Base-by-base conservation (phyloP, 2,329 filamentous ascomycete species). In the Diplodia scrobiculata region DNA sequence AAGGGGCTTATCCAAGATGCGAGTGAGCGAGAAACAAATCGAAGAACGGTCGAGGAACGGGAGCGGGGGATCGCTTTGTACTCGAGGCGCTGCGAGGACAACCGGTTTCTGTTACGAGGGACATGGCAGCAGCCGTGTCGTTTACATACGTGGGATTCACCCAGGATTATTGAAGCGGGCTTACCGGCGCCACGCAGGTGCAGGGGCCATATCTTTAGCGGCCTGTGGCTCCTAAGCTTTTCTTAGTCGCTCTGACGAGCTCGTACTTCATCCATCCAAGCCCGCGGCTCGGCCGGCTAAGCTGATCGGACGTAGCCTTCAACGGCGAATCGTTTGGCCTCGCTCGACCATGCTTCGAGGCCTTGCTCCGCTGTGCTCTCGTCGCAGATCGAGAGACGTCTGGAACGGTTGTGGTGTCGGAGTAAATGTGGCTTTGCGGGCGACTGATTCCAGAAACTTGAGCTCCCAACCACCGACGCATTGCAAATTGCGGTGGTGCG, bases 121-220 rank as follows among this genome's bases (percentile, higher is more conserved):
- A 19, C 36, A 50, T 21, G 29, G 45, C 21, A 45, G 36, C 36
- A 59, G 54, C 36, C 21, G 53, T 25, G 58, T 62, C 58, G 48
- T 47, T 62, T 62, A 62, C 58, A 62, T 62, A 62, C 45, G 58
- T 62, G 58, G 58, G 58, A 62, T 62, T 62, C 41, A 36, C 21
- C 58, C 41, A 62, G 58, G 58, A 62, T 62, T 62, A 62, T 51
- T 62, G 58, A 62, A 50, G 45, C 58, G 58, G 58, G 58, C 58
- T 62, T 62, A 62, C 58, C 45, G 58, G 58, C 58, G 58, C 58
- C 58, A 50, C 45, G 45, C 41, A 62, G 41, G 58, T 62, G 58
- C 58, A 62, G 58, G 58, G 58, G 58, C 27, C 58, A n/a, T 62
- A 62, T 50, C 58, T 62, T 45, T 62, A 62, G 58, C 58, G 58